Base-by-base conservation (phyloP, 2,329 filamentous ascomycete genomes). In the Colletotrichum echinochloae region DNA sequence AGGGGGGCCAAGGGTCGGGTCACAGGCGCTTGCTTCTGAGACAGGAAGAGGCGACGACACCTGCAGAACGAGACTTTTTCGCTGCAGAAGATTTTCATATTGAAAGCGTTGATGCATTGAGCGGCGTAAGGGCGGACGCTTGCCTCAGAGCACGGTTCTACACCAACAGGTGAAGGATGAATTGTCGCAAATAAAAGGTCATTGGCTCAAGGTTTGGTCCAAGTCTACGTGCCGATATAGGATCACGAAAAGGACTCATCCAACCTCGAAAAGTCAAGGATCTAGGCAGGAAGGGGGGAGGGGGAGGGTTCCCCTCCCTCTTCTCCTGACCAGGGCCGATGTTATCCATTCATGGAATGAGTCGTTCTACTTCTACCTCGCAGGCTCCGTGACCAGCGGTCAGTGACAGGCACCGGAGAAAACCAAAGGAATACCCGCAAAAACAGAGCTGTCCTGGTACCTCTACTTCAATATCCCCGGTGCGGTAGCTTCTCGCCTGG, bases 11-110 rank as follows among this genome's bases (percentile, higher is more conserved):
- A 62, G 46, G 55, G 23, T 46, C 18, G 39, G 55, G 62, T 54
- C 48, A 44, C 46, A 70, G 37, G 55, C 49, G 56, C 55, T 23
- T 46, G n/a, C 16, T 60, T 37, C 62, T 60, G 55, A 66, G 64
- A 70, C 67, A 52, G 2, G 28, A 37, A 37, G 59, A 26, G 26
- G 23, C 8, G 37, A n/a, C 8, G 37, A n/a, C 5, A 30, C 35
- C 54, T 66, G 55, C 62, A 70, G 52, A 59, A 62, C 33, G 26
- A 39, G 33, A 61, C 33, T 49, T 48, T 54, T 59, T 46, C 9
- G 64, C 48, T 67, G 67, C 63, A 70, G 64, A 67, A 70, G 56
- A 70, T 70, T 70, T 55, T 33, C 64, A 16, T 49, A 7, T 30
- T 20, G 44, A 28, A n/a, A 61, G 51, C 2, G 60, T 62, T 6